Conservation (phyloP, 1,139 yeast species). For the Debaryomycetaceae sp. region DNA sequence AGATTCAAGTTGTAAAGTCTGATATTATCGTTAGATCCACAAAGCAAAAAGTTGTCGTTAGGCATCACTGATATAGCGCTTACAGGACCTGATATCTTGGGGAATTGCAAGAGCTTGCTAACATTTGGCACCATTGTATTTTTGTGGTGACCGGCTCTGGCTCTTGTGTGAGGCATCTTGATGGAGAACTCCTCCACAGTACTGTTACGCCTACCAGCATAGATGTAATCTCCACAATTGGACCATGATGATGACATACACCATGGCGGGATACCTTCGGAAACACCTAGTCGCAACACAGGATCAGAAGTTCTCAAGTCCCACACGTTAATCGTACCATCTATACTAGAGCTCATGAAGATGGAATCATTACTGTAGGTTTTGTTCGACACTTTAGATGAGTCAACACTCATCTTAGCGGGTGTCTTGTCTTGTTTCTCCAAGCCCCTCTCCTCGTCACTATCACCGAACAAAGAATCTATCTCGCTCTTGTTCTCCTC, state of each 20-base stretch:
- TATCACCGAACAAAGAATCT: conserved; percentile 79
- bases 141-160: conserved; percentile 14
- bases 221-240: conserved; percentile 71
- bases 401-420: conserved; percentile 6
- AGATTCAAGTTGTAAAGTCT: conserved; percentile 74
- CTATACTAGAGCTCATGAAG: conserved; percentile 78
- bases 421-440: conserved; percentile 18
- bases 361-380: conserved; percentile 48
- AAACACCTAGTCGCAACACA: conserved; percentile 52
- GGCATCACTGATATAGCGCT: conserved; percentile 80
- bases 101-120: conserved; percentile 64
- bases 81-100: conserved; percentile 89
- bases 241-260: conserved; percentile 94
- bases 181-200: conserved; percentile 82
- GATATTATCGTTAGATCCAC: conserved; percentile 89
- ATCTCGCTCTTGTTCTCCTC: conserved; percentile 56
- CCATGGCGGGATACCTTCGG: conserved; percentile 86
- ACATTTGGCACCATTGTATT: conserved; percentile 43
- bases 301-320: conserved; percentile 58
- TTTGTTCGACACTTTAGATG: conserved; percentile 17
- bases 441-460: conserved; percentile 50
- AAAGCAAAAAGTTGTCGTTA: conserved; percentile 69
- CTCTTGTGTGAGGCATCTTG: conserved; percentile 48
- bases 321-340: conserved; percentile 83
- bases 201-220: conserved; percentile 86